phyloP scores from a whole-genome alignment of 176 grass and related monocot species.

The Chloris gayana region DNA sequence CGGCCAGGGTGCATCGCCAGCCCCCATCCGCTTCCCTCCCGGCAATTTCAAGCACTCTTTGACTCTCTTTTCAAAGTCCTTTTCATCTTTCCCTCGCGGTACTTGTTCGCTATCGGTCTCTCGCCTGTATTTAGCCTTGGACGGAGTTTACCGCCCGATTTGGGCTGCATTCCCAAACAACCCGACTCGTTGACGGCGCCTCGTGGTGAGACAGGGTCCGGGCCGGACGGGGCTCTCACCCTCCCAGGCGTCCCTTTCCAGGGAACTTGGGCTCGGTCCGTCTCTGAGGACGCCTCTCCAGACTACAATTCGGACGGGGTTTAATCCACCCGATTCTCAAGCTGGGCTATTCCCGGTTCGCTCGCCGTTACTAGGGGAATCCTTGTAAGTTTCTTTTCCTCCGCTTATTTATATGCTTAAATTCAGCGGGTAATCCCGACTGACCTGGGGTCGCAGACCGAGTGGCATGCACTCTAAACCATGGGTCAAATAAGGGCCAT shows the following conservation, averaged over 20 bases:
- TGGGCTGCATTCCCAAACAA: constrained; percentile 68
- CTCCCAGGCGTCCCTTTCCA: constrained; percentile 52
- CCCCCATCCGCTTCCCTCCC: constrained; percentile 61
- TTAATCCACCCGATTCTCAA: not conserved
- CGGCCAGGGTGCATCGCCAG: not conserved
- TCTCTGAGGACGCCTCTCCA: too few species aligned
- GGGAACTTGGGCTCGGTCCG: constrained; percentile 28
- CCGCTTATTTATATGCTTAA: not conserved
- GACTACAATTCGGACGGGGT: too few species aligned
- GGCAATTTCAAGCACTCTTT: constrained; percentile 72
- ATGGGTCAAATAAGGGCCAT: too few species aligned
- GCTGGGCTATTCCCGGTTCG: constrained; percentile 35
- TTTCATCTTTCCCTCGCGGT: constrained; percentile 80
- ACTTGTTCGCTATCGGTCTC: constrained; percentile 82
- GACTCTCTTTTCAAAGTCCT: constrained; percentile 69
- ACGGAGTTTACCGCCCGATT: constrained; percentile 57
- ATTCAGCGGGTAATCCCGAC: too few species aligned
- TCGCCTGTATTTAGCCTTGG: constrained; percentile 69
- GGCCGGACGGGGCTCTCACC: constrained; percentile 62
- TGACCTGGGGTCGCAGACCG: not conserved
- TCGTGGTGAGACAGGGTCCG: constrained; percentile 55
- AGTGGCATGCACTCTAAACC: too few species aligned
- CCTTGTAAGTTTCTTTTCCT: constrained; percentile 41
- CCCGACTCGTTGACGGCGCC: constrained; percentile 58
- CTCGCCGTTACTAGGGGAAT: constrained; percentile 50